These are phyloP conservation scores for Lablab purpureus DNA, from an alignment of 306 rosid genomes.

Conservation along the genomic window DNA sequence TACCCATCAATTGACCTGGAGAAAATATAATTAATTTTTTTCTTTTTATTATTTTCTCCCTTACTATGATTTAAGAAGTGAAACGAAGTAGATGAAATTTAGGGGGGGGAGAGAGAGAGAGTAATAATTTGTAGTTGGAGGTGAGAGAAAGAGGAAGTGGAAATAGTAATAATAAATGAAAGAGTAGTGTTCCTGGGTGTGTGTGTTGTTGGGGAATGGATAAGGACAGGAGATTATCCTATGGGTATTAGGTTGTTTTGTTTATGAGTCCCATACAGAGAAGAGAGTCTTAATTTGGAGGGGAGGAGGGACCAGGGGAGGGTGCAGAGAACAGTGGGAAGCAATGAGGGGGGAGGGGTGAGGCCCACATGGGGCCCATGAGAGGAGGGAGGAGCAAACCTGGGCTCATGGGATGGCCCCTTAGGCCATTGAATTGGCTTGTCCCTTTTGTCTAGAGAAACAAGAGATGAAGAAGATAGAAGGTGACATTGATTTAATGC, in stretches of 20 bases:
- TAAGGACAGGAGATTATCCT: constrained; percentile 24
- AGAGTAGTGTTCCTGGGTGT: constrained; percentile 9
- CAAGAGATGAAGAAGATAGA: constrained; percentile 37
- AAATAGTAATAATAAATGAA: neutral
- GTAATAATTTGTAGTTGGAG: too few species aligned
- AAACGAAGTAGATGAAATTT: too few species aligned
- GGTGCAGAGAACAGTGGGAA: constrained; percentile 53
- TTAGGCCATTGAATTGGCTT: constrained; percentile 58
- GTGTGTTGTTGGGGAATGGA: constrained; percentile 41
- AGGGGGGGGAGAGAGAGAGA: too few species aligned
- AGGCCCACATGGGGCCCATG: constrained; percentile 26
- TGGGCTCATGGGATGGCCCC: constrained; percentile 60
- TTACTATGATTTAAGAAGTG: too few species aligned
- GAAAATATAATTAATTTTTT: too few species aligned
- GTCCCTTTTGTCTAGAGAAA: constrained; percentile 57
- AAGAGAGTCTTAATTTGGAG: constrained; percentile 40
- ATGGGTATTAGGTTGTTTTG: neutral
- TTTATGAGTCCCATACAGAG: constrained; percentile 15
- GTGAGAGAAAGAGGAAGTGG: neutral
- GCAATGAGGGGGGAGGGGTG: constrained; percentile 38
- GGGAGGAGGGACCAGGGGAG: constrained; percentile 44
- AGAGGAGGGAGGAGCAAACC: constrained; percentile 46
- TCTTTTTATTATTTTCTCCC: too few species aligned
- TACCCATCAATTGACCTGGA: too few species aligned
- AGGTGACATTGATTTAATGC: constrained; percentile 54